A percentile compares a stretch with the other conserved stretches of the same genome.
These are phyloP conservation scores for Irpex sp. DNA, from an alignment of 1,284 basidiomycete species.

Conservation along the genomic window DNA sequence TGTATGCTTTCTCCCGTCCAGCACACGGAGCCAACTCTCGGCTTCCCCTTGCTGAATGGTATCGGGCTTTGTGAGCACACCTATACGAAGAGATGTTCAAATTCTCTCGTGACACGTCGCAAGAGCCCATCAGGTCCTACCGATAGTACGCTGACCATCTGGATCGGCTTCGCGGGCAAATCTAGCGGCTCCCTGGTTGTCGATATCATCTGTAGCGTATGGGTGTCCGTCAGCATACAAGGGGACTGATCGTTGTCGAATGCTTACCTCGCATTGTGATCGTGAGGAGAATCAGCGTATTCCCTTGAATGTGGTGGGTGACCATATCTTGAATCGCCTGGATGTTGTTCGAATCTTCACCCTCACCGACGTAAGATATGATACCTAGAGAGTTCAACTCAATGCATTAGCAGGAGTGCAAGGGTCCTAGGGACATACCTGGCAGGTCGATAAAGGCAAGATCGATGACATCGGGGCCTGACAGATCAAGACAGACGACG, in stretches of 20 bases:
- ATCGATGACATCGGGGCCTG: constrained; percentile 64
- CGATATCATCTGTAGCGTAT: constrained; percentile 14
- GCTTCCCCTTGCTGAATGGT: constrained; percentile 65
- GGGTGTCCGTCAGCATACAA: not conserved
- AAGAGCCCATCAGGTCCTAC: not conserved
- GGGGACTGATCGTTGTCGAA: not conserved
- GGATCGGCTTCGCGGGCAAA: constrained; percentile 14
- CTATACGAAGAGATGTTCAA: constrained; percentile 31
- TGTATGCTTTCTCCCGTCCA: constrained; percentile 17
- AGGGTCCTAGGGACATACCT: constrained; percentile 33
- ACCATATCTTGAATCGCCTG: constrained; percentile 16
- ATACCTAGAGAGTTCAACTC: constrained; percentile 8
- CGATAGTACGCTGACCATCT: constrained; percentile 14
- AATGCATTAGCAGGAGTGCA: not conserved
- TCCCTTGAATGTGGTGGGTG: constrained; percentile 14
- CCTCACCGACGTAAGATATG: constrained; percentile 14
- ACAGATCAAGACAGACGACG: constrained; percentile 62
- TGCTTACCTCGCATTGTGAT: constrained; percentile 17
- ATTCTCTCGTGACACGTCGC: too few relatives aligned
- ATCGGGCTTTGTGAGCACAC: constrained; percentile 82
- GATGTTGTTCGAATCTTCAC: constrained; percentile 14
- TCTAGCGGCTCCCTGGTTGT: constrained; percentile 16
- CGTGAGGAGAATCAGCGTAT: constrained; percentile 16
- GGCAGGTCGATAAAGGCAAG: constrained; percentile 71
- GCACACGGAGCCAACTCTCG: constrained; percentile 50